Evolutionary conservation across 345 rosid genomes (phyloP).

Genomic region (Salix arbutifolia): DNA sequence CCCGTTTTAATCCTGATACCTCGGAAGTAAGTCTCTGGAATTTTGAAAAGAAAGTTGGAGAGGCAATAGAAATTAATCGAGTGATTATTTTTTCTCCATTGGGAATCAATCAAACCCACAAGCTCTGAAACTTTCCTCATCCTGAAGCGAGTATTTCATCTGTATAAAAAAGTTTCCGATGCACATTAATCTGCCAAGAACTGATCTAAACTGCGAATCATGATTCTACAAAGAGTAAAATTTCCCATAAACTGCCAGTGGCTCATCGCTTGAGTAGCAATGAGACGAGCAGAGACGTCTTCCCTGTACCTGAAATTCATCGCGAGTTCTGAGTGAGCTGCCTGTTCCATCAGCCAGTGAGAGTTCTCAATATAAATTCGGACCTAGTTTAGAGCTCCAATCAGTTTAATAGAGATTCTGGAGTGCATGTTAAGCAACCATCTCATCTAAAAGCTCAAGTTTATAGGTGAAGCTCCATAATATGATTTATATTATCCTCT

Average conservation of each 20-base stretch:
- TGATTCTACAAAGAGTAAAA: too few relatives aligned
- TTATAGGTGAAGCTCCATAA: too few relatives aligned
- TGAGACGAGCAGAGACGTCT: constrained; percentile 93
- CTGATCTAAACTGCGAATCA: not conserved
- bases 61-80: not conserved
- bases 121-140: not conserved
- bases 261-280: constrained; percentile 85
- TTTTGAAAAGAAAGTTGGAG: too few relatives aligned
- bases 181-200: not conserved
- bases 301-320: constrained; percentile 74
- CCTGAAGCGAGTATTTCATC: not conserved
- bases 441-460: too few relatives aligned
- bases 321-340: constrained; percentile 11
- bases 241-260: constrained; percentile 7
- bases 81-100: not conserved
- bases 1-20: constrained; percentile 1
- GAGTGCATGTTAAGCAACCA: too few relatives aligned
- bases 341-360: constrained; percentile 2
- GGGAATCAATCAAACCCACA: not conserved
- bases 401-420: not conserved
- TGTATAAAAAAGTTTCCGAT: too few relatives aligned
- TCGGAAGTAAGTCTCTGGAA: too few relatives aligned
- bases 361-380: not conserved
- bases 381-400: not conserved
- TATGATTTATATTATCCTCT: too few relatives aligned